Evolutionary conservation across 176 grass and related monocot species (phyloP).

Genomic region (Musa acuminata): DNA sequence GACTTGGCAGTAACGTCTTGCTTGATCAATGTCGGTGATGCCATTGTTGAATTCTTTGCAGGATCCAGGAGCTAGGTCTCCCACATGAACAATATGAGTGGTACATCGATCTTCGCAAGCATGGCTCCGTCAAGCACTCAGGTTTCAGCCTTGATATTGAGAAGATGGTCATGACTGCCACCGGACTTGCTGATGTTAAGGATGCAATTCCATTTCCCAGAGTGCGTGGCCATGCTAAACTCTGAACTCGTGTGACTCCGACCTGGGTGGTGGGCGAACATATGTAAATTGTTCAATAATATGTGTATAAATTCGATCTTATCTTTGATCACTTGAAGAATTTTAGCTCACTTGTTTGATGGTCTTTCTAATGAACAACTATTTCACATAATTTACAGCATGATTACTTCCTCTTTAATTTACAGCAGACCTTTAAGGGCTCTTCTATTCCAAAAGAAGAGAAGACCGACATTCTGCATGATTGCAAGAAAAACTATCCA

Average conservation of each 20-base stretch:
- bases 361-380: too few relatives aligned
- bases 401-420: too few relatives aligned
- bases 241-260: background rate
- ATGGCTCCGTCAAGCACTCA: conserved; percentile 47
- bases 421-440: too few relatives aligned
- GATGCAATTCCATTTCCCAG: conserved; percentile 35
- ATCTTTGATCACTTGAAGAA: too few relatives aligned
- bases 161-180: conserved; percentile 34
- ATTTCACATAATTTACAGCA: too few relatives aligned
- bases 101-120: conserved; percentile 50
- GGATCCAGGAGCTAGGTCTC: conserved; percentile 35
- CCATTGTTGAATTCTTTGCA: conserved; percentile 15
- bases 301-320: too few relatives aligned
- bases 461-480: too few relatives aligned
- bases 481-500: too few relatives aligned
- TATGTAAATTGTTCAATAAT: too few relatives aligned
- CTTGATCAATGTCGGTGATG: background rate
- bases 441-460: too few relatives aligned
- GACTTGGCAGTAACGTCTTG: background rate
- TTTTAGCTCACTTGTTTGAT: too few relatives aligned
- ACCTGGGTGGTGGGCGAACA: too few relatives aligned
- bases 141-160: conserved; percentile 53
- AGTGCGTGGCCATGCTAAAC: conserved; percentile 26
- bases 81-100: conserved; percentile 37
- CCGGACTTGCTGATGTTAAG: conserved; percentile 30